These are phyloP conservation scores for Cladosporium colombiae DNA, from an alignment of 2,329 filamentous ascomycete genomes.

Conservation along the genomic window DNA sequence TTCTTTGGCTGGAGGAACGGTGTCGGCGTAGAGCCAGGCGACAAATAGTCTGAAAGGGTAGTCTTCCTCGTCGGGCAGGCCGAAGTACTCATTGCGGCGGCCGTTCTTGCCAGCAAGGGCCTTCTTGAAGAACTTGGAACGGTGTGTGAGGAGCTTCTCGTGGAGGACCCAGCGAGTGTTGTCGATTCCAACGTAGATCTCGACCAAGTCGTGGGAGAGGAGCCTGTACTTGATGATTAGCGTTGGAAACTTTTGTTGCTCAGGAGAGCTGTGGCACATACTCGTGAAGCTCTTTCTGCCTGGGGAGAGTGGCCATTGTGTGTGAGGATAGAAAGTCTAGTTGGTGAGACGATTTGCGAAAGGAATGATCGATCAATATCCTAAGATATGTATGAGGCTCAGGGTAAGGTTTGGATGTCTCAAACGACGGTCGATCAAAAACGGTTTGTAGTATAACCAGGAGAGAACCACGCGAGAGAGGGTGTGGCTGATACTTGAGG, in stretches of 20 bases:
- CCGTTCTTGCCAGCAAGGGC: slow-evolving; percentile 49
- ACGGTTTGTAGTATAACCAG: neutral
- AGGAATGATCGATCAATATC: slow-evolving; percentile 2
- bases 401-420: neutral
- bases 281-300: slow-evolving; percentile 19
- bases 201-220: slow-evolving; percentile 55
- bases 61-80: slow-evolving; percentile 56
- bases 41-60: slow-evolving; percentile 54
- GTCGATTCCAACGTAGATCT: slow-evolving; percentile 57
- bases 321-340: neutral
- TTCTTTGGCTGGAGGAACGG: slow-evolving; percentile 49
- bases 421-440: neutral
- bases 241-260: neutral
- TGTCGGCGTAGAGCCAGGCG: slow-evolving; percentile 55
- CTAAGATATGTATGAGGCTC: neutral
- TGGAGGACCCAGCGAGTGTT: slow-evolving; percentile 59
- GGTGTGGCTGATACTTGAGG: slow-evolving; percentile 13
- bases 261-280: neutral
- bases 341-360: neutral
- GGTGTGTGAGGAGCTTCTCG: slow-evolving; percentile 57
- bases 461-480: slow-evolving; percentile 1
- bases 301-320: slow-evolving; percentile 17
- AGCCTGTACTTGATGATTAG: slow-evolving; percentile 41
- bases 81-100: slow-evolving; percentile 43
- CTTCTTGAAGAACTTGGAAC: slow-evolving; percentile 56